Percentiles rank a stretch among this genome's conserved stretches.
phyloP scores from a whole-genome alignment of 1,284 basidiomycete genomes.

The Apiotrichum akiyoshidainum region DNA sequence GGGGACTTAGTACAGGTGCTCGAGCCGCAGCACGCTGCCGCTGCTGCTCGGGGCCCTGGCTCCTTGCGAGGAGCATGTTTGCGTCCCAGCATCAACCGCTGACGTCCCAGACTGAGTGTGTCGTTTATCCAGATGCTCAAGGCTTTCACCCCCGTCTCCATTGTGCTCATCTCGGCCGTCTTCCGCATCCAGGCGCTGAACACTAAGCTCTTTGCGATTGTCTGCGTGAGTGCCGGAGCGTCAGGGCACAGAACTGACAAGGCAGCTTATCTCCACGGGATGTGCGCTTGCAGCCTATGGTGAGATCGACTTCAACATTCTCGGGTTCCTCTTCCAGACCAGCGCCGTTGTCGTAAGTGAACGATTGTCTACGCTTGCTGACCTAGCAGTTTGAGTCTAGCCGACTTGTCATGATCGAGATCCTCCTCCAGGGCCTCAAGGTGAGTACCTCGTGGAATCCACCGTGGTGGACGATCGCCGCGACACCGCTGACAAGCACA shows the following conservation, averaged over 20 bases:
- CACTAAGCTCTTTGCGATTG: slow-evolving; percentile 71
- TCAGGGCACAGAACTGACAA: slow-evolving; percentile 40
- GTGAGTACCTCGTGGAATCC: slow-evolving; percentile 15
- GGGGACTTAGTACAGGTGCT: too few relatives aligned
- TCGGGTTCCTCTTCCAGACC: slow-evolving; percentile 80
- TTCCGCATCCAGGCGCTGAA: slow-evolving; percentile 82
- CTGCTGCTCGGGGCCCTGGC: too few relatives aligned
- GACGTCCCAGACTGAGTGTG: slow-evolving; percentile 66
- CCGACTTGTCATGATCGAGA: slow-evolving; percentile 89
- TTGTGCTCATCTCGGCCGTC: slow-evolving; percentile 85
- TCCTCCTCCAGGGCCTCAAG: slow-evolving; percentile 48
- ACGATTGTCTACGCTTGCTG: background rate
- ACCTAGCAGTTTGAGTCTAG: slow-evolving; percentile 44
- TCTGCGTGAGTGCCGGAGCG: slow-evolving; percentile 56
- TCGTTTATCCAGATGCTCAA: slow-evolving; percentile 99
- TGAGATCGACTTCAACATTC: slow-evolving; percentile 77
- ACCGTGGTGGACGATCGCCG: background rate
- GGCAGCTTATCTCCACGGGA: slow-evolving; percentile 77
- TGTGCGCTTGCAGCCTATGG: slow-evolving; percentile 77
- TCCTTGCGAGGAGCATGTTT: too few relatives aligned
- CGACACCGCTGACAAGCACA: slow-evolving; percentile 50
- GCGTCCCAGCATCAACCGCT: slow-evolving; percentile 1
- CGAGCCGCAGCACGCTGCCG: too few relatives aligned
- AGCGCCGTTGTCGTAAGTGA: slow-evolving; percentile 61
- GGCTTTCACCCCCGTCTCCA: slow-evolving; percentile 91